phyloP scores from a whole-genome alignment of 2,329 filamentous ascomycete genomes.

The Arthrobotrys pseudoclavata region DNA sequence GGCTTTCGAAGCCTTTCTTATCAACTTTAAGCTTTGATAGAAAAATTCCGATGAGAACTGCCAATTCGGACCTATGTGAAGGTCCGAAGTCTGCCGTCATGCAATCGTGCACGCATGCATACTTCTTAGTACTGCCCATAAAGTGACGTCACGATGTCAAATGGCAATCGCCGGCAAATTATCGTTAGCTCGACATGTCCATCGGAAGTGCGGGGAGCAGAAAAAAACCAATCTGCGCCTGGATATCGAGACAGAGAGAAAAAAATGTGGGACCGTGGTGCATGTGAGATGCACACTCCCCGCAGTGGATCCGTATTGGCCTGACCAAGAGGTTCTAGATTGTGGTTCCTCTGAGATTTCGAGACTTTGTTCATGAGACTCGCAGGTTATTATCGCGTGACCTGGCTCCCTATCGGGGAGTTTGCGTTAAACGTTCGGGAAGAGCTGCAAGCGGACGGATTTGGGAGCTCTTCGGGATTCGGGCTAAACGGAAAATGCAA shows the following conservation, averaged over 20 bases:
- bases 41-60: background rate
- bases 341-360: background rate
- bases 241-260: background rate
- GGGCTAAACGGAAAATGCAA: constrained; percentile 13
- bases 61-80: constrained; percentile 5
- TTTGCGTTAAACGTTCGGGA: background rate
- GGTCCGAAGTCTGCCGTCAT: background rate
- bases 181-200: background rate
- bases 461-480: constrained; percentile 4
- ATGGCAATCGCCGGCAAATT: constrained; percentile 16
- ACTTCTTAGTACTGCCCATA: background rate
- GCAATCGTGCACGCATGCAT: background rate
- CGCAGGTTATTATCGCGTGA: constrained; percentile 16
- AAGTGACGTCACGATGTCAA: background rate
- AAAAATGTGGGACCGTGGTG: background rate
- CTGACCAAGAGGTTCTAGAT: constrained; percentile 1
- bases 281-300: constrained; percentile 10
- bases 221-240: background rate
- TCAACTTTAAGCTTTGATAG: constrained; percentile 1
- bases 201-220: constrained; percentile 8
- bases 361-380: background rate
- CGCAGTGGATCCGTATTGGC: constrained; percentile 12
- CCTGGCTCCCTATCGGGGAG: background rate
- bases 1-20: background rate
- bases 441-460: background rate